A percentile compares a stretch with the other conserved stretches of the same genome.
phyloP scores from a whole-genome alignment of 495 filamentous ascomycete genomes.

The Penicillium parvum region DNA sequence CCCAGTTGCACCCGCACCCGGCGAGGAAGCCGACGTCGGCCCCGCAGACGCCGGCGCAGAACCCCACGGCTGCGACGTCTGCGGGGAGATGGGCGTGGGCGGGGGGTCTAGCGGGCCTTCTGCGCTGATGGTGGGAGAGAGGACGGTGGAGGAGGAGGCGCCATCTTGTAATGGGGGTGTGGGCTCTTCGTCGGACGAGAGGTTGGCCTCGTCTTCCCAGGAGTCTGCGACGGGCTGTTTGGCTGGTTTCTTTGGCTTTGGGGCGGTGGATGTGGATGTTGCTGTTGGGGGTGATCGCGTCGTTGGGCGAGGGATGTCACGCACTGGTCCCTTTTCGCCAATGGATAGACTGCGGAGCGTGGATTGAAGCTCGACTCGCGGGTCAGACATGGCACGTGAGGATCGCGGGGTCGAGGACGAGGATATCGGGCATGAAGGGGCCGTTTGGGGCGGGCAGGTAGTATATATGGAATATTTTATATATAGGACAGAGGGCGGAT shows the following conservation, averaged over 20 bases:
- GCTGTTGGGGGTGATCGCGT: slow-evolving; percentile 9
- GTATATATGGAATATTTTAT: slow-evolving; percentile 1
- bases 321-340: slow-evolving; percentile 31
- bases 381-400: slow-evolving; percentile 24
- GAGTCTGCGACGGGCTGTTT: slow-evolving; percentile 61
- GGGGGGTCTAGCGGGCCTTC: slow-evolving; percentile 51
- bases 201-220: slow-evolving; percentile 73
- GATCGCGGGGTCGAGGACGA: neutral
- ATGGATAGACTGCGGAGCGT: slow-evolving; percentile 45
- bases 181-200: slow-evolving; percentile 35
- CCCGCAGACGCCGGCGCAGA: neutral
- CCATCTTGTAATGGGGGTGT: slow-evolving; percentile 10
- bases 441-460: neutral
- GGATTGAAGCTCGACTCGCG: slow-evolving; percentile 37
- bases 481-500: no score
- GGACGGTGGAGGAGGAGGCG: slow-evolving; percentile 12
- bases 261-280: slow-evolving; percentile 4
- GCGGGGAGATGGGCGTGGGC: slow-evolving; percentile 56
- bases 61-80: slow-evolving; percentile 32
- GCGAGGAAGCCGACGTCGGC: slow-evolving; percentile 20
- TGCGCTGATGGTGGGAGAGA: slow-evolving; percentile 32
- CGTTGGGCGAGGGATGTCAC: slow-evolving; percentile 31
- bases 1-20: no score
- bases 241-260: slow-evolving; percentile 39
- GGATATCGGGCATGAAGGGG: neutral